Base-by-base conservation (phyloP, 2,329 filamentous ascomycete species). In the Tolypocladium amazonense region DNA sequence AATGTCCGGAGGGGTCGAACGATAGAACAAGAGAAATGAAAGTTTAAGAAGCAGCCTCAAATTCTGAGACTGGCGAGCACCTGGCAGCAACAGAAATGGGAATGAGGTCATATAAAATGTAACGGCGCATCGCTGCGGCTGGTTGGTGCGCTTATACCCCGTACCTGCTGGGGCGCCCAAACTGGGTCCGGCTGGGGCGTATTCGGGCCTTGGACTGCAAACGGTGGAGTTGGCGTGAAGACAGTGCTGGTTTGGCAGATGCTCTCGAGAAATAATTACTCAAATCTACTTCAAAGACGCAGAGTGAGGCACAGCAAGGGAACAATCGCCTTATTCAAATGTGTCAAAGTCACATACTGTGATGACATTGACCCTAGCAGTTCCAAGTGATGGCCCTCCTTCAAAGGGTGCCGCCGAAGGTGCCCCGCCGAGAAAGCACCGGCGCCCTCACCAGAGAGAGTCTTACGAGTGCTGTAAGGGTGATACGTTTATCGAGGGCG, bases 61-160 rank as follows among this genome's bases (percentile, higher is more conserved):
- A 18, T 9, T 50, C 18, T 11, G 4, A 53, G 18, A 35, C 50
- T n/a, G 56, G 25, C 12, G 30, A 39, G n/a, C 14, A 35, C 18
- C 18, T 8, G 12, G 38, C 27, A 56, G 38, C 25, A 41, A 56
- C 38, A 23, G 4, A 45, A n/a, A 43, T 1, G 20, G 38, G 39
- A 39, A 56, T 56, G 56, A 45, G 56, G 33, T 56, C 39, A 45
- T 56, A 39, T n/a, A n/a, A n/a, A n/a, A n/a, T 56, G 55, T n/a
- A n/a, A 56, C 55, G 20, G 38, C 55, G 8, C 14, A 8, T 33
- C 50, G 27, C 9, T 9, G 27, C 50, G 43, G 39, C 20, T 41
- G 25, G 53, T 45, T 38, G 30, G 30, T 45, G 56, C 37, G 59
- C 56, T 58, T 58, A 43, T 43, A 33, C 4, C 33, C 33, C 33